These are phyloP conservation scores for Ascochyta pisi DNA, from an alignment of 2,329 filamentous ascomycete species.

Conservation along the genomic window DNA sequence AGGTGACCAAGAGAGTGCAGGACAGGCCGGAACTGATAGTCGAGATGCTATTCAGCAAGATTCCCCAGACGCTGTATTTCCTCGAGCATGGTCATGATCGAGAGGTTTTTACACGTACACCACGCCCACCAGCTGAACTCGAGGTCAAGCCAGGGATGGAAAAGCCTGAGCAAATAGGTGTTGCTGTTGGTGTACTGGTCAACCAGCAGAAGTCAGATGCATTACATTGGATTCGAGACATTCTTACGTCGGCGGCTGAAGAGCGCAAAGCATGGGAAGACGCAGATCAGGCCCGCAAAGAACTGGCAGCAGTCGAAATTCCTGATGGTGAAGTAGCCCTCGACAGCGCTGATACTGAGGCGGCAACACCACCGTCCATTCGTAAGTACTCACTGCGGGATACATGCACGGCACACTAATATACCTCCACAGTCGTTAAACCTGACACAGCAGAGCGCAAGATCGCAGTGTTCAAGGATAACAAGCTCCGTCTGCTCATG, in stretches of 20 bases:
- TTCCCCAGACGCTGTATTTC: slow-evolving; percentile 80
- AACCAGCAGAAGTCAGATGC: slow-evolving; percentile 79
- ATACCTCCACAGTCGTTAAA: slow-evolving; percentile 42
- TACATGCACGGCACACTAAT: slow-evolving; percentile 31
- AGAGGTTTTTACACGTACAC: slow-evolving; percentile 70
- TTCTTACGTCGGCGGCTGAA: slow-evolving; percentile 70
- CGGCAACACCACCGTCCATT: slow-evolving; percentile 54
- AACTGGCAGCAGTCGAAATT: slow-evolving; percentile 45
- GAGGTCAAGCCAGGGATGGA: slow-evolving; percentile 78
- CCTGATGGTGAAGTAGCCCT: slow-evolving; percentile 31
- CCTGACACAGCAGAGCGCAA: slow-evolving; percentile 71
- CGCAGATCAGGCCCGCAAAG: slow-evolving; percentile 68
- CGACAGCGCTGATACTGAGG: slow-evolving; percentile 46
- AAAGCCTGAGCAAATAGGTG: slow-evolving; percentile 71
- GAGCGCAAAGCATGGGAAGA: slow-evolving; percentile 81
- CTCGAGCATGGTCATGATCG: slow-evolving; percentile 90
- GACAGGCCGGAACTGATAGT: slow-evolving; percentile 85
- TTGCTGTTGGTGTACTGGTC: slow-evolving; percentile 79
- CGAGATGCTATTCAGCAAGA: slow-evolving; percentile 95
- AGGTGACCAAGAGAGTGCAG: slow-evolving; percentile 82
- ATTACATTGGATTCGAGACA: slow-evolving; percentile 80
- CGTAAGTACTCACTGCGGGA: slow-evolving; percentile 25
- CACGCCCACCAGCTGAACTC: slow-evolving; percentile 78
- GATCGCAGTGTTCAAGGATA: slow-evolving; percentile 85
- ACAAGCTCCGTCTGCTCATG: slow-evolving; percentile 85